Conservation (phyloP, 257 asterid genomes). For the Coffea canephora region DNA sequence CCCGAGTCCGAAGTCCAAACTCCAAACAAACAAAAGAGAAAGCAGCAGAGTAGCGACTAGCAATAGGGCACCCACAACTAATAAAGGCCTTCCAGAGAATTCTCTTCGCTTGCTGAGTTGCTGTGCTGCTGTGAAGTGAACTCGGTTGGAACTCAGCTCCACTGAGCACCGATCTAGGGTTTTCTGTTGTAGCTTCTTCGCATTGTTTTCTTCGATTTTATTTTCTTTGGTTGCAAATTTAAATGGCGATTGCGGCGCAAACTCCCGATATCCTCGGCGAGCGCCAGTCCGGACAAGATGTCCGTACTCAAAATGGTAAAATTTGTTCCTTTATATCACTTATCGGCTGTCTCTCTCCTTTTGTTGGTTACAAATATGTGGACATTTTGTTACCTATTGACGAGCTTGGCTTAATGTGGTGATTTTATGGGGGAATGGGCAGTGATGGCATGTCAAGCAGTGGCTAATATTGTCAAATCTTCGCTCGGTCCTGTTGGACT, state of each 20-base stretch:
- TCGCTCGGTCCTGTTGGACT: constrained; percentile 98
- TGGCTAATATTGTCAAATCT: constrained; percentile 88
- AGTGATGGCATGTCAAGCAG: constrained; percentile 90
- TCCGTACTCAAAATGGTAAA: constrained; percentile 83
- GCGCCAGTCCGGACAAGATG: constrained; percentile 95
- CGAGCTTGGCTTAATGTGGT: neutral
- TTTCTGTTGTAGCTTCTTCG: neutral
- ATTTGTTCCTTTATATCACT: too few species aligned
- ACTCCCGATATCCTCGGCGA: constrained; percentile 83
- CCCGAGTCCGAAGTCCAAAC: too few species aligned
- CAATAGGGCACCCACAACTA: neutral
- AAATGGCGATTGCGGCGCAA: constrained; percentile 54
- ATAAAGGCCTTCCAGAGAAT: too few species aligned
- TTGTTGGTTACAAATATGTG: neutral
- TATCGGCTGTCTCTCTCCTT: neutral
- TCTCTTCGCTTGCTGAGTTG: neutral
- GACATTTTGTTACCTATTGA: neutral
- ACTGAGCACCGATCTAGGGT: constrained; percentile 16
- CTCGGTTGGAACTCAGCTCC: neutral
- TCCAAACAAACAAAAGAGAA: neutral
- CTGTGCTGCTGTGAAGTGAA: neutral
- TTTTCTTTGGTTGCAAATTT: neutral
- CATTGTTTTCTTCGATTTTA: neutral
- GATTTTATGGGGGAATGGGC: constrained; percentile 19
- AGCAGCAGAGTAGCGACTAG: neutral